Evolutionary conservation across 2,329 filamentous ascomycete species (phyloP), one percentile per base, ranked within the genome.

Genomic region (Microcyclospora pomicola): DNA sequence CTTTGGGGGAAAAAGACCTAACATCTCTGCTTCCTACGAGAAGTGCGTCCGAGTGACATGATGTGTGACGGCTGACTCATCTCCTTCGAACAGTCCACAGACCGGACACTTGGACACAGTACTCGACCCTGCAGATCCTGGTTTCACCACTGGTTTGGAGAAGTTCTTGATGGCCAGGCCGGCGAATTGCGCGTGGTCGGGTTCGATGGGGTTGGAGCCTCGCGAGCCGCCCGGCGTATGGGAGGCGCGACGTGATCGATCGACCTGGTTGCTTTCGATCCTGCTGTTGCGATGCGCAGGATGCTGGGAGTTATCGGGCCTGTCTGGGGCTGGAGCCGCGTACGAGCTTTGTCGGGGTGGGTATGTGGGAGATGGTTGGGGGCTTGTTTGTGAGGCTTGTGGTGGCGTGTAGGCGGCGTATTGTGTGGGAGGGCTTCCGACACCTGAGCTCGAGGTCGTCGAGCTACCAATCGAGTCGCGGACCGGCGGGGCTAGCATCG

Each of bases 1-100:
- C 4, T n/a, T 4, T 24, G 19, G 19, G 4, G 19, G 7, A 4
- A 24, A 7, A 24, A 24, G 7, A 24, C 19, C 19, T 24, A 4
- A 24, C 5, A 4, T 24, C 19, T 24, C 19, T 7, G 19, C 30
- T 4, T 9, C 30, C 49, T 38, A 55, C 27, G 42, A 35, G 37
- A 55, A 56, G 41, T 56, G 53, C 29, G 46, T 42, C 34, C 47
- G 50, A 15, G 39, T 48, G 27, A 56, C 54, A 46, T 56, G 54
- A 49, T 54, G 50, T 34, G 42, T 52, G n/a, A 56, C 47, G 29
- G 54, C 54, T n/a, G 47, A 46, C 38, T 54, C 54, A 36, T 56
- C 54, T n/a, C 54, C 54, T 38, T 54, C 52, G 40, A 56, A 56
- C 12, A 49, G 31, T 2, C 44, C 47, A 42, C 54, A 56, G 11